Evolutionary conservation across 331 rosid genomes (phyloP), one percentile per base, ranked within the genome.

Genomic region (Malus hybrid): DNA sequence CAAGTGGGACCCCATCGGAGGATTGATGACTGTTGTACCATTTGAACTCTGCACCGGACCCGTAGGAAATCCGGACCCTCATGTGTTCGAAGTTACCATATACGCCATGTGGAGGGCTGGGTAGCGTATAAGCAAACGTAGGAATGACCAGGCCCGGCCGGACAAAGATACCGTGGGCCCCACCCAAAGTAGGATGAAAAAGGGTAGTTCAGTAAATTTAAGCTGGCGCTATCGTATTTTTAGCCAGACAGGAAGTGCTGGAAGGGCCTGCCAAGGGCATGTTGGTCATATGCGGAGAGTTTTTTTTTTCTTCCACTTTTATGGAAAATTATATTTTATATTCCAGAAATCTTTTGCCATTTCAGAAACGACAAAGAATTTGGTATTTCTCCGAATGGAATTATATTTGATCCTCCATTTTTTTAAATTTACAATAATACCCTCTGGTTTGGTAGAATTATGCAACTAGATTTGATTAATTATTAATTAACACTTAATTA

Each of bases 291-390:
- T 10, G 13, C 1, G 29, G 4, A 0, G 14, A 36, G 32, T 61
- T 50, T 50, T 54, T 16, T 76, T 67, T 50, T 0, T 22, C 22
- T 0, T 22, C 22, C 24, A 42, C 48, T 52, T 46, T 15, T 28
- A 39, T 4, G 42, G 85, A 80, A 67, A 80, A 77, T 74, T 54
- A 3, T 5, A 19, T 28, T 68, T 68, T 67, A 2, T 19, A 42
- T 42, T 42, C 14, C 48, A 42, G 9, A 15, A 69, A 66, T 79
- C 57, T 71, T 75, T 56, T 77, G 80, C 83, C 84, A 84, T 81
- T 69, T 63, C 34, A 77, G 86, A 82, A 84, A 84, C 74, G 93
- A 91, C 88, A 88, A 79, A 31, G 62, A 59, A 69, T 88, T 10
- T 82, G 44, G 44, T 42, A 42, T 3, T 10, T 42, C 48, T 42